Base-by-base conservation (phyloP, 805 yeast genomes). In the Soucietia sequanensis region DNA sequence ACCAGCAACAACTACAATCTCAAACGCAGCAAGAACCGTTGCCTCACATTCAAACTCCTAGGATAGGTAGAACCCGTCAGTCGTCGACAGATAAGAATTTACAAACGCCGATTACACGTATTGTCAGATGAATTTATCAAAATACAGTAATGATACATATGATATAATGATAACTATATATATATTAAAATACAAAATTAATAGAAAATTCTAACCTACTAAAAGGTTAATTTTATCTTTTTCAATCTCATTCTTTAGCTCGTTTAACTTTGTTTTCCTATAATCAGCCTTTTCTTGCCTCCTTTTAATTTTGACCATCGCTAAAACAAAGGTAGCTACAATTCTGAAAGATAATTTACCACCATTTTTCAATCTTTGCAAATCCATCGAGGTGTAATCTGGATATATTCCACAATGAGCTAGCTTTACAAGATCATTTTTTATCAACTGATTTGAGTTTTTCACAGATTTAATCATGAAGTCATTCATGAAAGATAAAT, bases 11-110 rank as follows among this genome's bases (percentile, higher is more conserved):
- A 5, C 37, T 12, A 9, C 30, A 27, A 30, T 35, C 41, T 20
- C n/a, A n/a, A n/a, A n/a, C n/a, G n/a, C n/a, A n/a, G n/a, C n/a
- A n/a, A n/a, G n/a, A n/a, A n/a, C n/a, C n/a, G n/a, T n/a, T n/a
- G n/a, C n/a, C n/a, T n/a, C n/a, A n/a, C n/a, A 44, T 59, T 14
- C 72, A 66, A 39, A 68, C 74, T 7, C 74, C 74, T 1, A 37
- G 69, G 25, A 41, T 63, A 2, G 64, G 58, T 3, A 49, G 69
- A 41, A 54, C 65, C 4, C 48, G 73, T 23, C 71, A 65, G 42
- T 46, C 60, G 1, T 61, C 70, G 1, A 56, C 54, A 15, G 73
- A 68, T 31, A 58, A 60, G 39, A 57, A 45, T 27, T 64, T 62
- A 41, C 72, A 65, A 42, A 67, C 74, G 1, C 74, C 74, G 1